Evolutionary conservation across 2,329 filamentous ascomycete genomes (phyloP), one percentile per base, ranked within the genome.

Genomic region (Colletotrichum cuscutae): DNA sequence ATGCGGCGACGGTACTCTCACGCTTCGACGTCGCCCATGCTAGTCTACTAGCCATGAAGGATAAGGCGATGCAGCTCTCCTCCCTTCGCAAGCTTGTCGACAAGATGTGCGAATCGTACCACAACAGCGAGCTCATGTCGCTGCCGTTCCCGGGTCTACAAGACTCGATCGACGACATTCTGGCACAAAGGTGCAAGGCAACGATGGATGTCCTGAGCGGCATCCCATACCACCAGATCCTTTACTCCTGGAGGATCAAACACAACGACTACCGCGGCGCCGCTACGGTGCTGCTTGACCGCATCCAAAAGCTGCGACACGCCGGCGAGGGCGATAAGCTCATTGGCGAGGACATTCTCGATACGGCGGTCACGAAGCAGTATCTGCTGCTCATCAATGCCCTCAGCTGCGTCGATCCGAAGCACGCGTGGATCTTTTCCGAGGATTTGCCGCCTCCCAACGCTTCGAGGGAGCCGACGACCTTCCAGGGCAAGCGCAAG

Each of bases 331-430:
- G 88, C 3, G 89, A 92, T 73, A 87, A 85, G 74, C 82, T 88
- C n/a, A 77, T 84, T 1, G 84, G 84, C 4, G 87, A 88, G 22
- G 90, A 92, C 74, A 85, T 86, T 4, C 84, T 91, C 12, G 90
- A 92, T 76, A 92, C 90, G 0, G 86, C 88, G 0, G 87, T 94
- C 37, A 91, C 92, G 59, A 90, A 93, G 76, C 93, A 94, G 78
- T 97, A 97, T 78, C 85, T 98, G n/a, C 88, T 95, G 74, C 89
- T 99, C 57, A 97, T 99, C 84, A 99, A 99, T 80, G 92, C 95
- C 1, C 86, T 99, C 73, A 94, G 93, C 76, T 98, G 95, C 75
- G 95, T 98, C 53, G 91, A 94, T 61, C 86, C 91, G 71, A 90
- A 89, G 76, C 91, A 94, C 74, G 93, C 98, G 78, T 99, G 97